These are phyloP conservation scores for Entomortierella parvispora DNA, from an alignment of 192 early-diverging fungal genomes.

Conservation along the genomic window DNA sequence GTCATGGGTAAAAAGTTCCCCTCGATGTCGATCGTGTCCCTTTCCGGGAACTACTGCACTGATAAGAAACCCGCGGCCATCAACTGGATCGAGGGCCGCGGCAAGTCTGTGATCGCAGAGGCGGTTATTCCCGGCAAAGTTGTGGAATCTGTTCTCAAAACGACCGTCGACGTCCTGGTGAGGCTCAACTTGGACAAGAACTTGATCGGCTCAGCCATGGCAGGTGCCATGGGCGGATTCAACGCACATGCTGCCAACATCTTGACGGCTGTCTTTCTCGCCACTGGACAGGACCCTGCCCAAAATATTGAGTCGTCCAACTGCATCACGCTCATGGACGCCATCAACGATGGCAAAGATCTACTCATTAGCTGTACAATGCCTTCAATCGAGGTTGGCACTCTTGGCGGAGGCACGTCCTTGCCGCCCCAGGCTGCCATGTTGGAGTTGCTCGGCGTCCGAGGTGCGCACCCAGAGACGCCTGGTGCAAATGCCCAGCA, in stretches of 20 bases:
- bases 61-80: slow-evolving; percentile 97
- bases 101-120: slow-evolving; percentile 91
- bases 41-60: slow-evolving; percentile 95
- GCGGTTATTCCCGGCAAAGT: slow-evolving; percentile 83
- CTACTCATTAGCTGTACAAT: slow-evolving; percentile 91
- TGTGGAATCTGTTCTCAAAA: slow-evolving; percentile 88
- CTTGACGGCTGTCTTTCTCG: slow-evolving; percentile 88
- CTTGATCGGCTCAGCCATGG: slow-evolving; percentile 94
- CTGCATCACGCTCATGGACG: slow-evolving; percentile 95
- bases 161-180: slow-evolving; percentile 80
- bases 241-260: slow-evolving; percentile 96
- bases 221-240: slow-evolving; percentile 90
- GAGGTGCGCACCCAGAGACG: slow-evolving; percentile 77
- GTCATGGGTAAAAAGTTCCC: slow-evolving; percentile 70
- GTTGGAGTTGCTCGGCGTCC: slow-evolving; percentile 88
- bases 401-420: slow-evolving; percentile 90
- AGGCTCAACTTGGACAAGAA: slow-evolving; percentile 89
- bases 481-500: slow-evolving; percentile 90
- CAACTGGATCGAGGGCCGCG: slow-evolving; percentile 98
- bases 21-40: slow-evolving; percentile 80
- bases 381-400: slow-evolving; percentile 95
- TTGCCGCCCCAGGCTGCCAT: slow-evolving; percentile 87
- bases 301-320: slow-evolving; percentile 95
- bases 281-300: slow-evolving; percentile 95
- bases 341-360: slow-evolving; percentile 78